Conservation (phyloP, 1,139 yeast genomes). For the Suhomyces chickasaworum region DNA sequence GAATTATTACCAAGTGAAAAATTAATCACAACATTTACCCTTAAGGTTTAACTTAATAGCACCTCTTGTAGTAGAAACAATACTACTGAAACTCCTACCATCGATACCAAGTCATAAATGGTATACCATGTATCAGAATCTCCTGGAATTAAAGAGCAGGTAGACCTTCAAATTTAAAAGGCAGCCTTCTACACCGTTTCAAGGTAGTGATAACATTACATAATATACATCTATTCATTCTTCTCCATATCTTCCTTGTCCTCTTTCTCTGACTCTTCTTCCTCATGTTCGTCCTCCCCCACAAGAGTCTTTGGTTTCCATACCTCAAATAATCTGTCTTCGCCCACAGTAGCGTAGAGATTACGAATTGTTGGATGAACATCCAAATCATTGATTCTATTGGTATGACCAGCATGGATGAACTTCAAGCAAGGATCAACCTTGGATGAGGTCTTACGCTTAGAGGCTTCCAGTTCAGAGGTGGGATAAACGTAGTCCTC, state of each 20-base stretch:
- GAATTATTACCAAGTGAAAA: no score
- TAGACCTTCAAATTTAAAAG: no score
- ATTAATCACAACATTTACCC: no score
- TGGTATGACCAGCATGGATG: constrained; percentile 63
- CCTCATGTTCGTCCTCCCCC: constrained; percentile 47
- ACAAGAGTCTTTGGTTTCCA: constrained; percentile 53
- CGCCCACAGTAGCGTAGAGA: constrained; percentile 51
- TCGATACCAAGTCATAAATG: no score
- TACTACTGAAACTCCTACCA: no score
- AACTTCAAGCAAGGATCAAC: constrained; percentile 62
- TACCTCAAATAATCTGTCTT: constrained; percentile 54
- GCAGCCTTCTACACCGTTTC: not conserved
- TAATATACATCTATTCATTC: constrained; percentile 11
- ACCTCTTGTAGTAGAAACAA: no score
- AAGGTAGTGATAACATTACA: constrained; percentile 1
- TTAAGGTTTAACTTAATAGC: no score
- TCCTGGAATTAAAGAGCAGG: no score
- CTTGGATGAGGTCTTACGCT: constrained; percentile 31
- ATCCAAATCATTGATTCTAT: constrained; percentile 51
- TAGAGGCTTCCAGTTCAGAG: constrained; percentile 25
- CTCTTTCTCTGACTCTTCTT: constrained; percentile 29
- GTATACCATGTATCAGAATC: no score
- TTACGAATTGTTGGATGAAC: constrained; percentile 50
- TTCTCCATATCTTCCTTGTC: constrained; percentile 28
- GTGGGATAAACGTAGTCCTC: constrained; percentile 47